Conservation (phyloP, 495 filamentous ascomycete species). For the Lepidopterella palustris region DNA sequence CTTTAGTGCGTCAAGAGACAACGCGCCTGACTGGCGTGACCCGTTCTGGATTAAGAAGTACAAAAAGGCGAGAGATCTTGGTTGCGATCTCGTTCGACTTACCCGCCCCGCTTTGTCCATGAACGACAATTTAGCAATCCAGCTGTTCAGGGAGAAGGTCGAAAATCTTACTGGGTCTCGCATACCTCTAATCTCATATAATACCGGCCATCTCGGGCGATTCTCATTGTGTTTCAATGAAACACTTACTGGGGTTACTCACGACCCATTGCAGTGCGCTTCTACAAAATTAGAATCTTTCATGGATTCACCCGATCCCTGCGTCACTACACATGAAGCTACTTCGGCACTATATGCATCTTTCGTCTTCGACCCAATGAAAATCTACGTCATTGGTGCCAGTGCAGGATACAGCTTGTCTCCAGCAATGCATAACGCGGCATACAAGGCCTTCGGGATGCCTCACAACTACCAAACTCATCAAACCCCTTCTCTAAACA, state of each 20-base stretch:
- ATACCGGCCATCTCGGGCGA: conserved; percentile 61
- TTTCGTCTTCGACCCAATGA: conserved; percentile 56
- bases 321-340: conserved; percentile 50
- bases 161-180: conserved; percentile 37
- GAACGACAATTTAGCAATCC: conserved; percentile 52
- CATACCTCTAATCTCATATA: conserved; percentile 63
- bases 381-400: conserved; percentile 69
- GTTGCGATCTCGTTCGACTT: conserved; percentile 65
- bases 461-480: conserved; percentile 63
- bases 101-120: conserved; percentile 54
- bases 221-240: conserved; percentile 62
- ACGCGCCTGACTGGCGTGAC: conserved; percentile 53
- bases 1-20: conserved; percentile 32
- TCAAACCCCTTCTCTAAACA: conserved; percentile 56
- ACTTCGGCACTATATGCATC: conserved; percentile 50
- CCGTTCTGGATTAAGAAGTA: conserved; percentile 43
- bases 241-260: conserved; percentile 63
- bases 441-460: conserved; percentile 64
- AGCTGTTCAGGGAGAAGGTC: conserved; percentile 48
- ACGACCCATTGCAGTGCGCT: conserved; percentile 26
- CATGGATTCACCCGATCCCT: conserved; percentile 1
- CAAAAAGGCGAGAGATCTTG: conserved; percentile 49
- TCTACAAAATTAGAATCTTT: not conserved
- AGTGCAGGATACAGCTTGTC: conserved; percentile 70
- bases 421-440: conserved; percentile 73